phyloP scores from a whole-genome alignment of 2,329 filamentous ascomycete genomes.

The Venturia asperata region DNA sequence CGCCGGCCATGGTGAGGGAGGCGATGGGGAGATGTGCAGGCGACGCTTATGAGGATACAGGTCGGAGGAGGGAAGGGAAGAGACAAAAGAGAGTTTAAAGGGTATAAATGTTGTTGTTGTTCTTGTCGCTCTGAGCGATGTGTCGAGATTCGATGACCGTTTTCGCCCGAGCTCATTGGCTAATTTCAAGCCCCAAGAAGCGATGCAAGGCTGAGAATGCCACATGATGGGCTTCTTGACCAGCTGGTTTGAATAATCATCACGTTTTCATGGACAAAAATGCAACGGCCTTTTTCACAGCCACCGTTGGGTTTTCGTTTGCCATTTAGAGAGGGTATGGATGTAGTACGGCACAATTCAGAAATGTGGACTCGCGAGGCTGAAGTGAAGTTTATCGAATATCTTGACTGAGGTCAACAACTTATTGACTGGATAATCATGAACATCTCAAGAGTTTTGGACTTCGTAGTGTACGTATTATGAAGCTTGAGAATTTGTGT shows the following conservation, averaged over 20 bases:
- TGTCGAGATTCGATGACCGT: neutral
- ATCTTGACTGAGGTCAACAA: too few species aligned
- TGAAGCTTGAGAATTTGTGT: too few species aligned
- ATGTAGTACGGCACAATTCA: neutral
- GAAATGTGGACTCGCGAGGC: neutral
- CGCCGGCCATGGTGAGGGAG: constrained; percentile 30
- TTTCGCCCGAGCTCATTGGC: neutral
- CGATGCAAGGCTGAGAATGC: neutral
- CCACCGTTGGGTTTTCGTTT: neutral
- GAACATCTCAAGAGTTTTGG: too few species aligned
- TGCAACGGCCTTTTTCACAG: too few species aligned
- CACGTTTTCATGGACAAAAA: too few species aligned
- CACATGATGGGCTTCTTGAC: neutral
- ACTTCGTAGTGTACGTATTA: too few species aligned
- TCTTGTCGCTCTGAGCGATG: neutral
- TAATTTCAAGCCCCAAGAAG: neutral
- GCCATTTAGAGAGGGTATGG: neutral
- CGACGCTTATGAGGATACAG: neutral
- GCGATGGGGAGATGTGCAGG: neutral
- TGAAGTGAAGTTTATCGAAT: neutral
- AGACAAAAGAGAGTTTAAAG: neutral
- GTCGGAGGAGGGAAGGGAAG: neutral
- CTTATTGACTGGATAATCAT: too few species aligned
- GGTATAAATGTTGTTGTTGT: neutral
- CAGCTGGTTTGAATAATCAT: neutral